These are phyloP conservation scores for Ogataea methylovora DNA, from an alignment of 805 yeast genomes.

Conservation along the genomic window DNA sequence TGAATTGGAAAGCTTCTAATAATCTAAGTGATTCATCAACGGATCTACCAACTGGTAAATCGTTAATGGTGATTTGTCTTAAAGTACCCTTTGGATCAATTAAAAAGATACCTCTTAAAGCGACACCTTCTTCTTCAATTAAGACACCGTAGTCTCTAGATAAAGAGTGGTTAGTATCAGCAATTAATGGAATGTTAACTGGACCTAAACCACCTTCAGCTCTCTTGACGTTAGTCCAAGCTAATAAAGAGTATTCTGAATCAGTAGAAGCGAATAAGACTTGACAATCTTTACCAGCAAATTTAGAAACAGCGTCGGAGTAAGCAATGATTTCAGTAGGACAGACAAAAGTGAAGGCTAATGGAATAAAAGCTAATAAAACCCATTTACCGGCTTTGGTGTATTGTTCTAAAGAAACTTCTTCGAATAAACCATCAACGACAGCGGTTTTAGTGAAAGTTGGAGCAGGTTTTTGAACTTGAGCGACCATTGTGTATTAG, in stretches of 20 bases:
- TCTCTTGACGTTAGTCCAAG: constrained; percentile 97
- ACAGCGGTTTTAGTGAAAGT: constrained; percentile 95
- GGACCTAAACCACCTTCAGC: constrained; percentile 98
- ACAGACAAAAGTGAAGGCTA: constrained; percentile 99
- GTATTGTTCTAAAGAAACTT: constrained; percentile 88
- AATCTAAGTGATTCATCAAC: constrained; percentile 97
- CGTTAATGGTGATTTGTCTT: constrained; percentile 97
- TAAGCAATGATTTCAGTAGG: constrained; percentile 99
- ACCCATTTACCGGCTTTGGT: constrained; percentile 90
- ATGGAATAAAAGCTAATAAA: constrained; percentile 90
- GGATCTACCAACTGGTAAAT: constrained; percentile 98
- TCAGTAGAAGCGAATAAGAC: constrained; percentile 96
- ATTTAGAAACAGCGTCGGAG: constrained; percentile 90
- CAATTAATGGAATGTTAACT: constrained; percentile 87
- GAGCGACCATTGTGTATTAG: constrained; percentile 68
- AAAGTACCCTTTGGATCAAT: constrained; percentile 93
- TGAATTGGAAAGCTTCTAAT: constrained; percentile 98
- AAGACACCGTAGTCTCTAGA: constrained; percentile 97
- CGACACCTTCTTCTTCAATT: constrained; percentile 92
- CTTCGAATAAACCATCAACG: constrained; percentile 93
- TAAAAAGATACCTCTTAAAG: constrained; percentile 96
- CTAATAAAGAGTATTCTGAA: constrained; percentile 94
- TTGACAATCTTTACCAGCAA: constrained; percentile 79
- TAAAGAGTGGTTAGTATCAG: constrained; percentile 95
- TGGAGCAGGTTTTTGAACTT: constrained; percentile 95